Evolutionary conservation across 106 monocot genomes (phyloP).

Genomic region (Dioscorea zingiberensis): DNA sequence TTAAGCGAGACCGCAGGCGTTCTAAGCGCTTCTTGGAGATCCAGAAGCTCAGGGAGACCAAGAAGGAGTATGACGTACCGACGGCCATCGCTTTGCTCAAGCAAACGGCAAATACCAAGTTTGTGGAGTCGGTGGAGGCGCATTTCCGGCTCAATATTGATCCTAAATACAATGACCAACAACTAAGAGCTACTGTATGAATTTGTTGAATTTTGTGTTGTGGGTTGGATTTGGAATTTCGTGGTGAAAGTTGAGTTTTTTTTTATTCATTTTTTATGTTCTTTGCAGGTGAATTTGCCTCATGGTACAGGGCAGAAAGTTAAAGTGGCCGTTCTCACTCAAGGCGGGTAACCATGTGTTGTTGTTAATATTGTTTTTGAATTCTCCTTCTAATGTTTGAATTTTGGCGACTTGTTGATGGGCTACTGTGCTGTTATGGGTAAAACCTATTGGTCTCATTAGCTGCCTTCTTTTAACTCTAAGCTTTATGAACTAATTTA

Average conservation of each 20-base stretch:
- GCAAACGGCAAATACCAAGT: conserved; percentile 56
- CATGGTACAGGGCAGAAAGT: conserved; percentile 93
- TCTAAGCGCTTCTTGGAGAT: conserved; percentile 96
- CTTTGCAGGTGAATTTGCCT: conserved; percentile 88
- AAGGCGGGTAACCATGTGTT: conserved; percentile 41
- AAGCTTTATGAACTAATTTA: too few species aligned
- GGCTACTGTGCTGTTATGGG: background rate
- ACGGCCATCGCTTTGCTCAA: conserved; percentile 67
- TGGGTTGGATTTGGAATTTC: background rate
- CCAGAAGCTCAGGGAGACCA: conserved; percentile 90
- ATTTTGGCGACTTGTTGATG: background rate
- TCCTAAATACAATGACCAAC: conserved; percentile 97
- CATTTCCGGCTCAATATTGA: conserved; percentile 96
- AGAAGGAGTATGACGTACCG: conserved; percentile 73
- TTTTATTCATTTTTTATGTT: conserved; percentile 8
- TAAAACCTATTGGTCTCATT: too few species aligned
- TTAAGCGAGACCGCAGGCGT: conserved; percentile 84
- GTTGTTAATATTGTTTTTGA: background rate
- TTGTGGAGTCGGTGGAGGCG: conserved; percentile 89
- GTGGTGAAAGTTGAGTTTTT: background rate
- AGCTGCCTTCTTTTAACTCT: too few species aligned
- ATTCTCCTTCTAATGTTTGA: background rate
- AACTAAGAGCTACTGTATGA: conserved; percentile 80
- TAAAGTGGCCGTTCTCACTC: conserved; percentile 90
- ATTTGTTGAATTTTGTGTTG: conserved; percentile 1